These are phyloP conservation scores for Selaginella tamariscina DNA, from an alignment of 75 land plant genomes.

Conservation along the genomic window DNA sequence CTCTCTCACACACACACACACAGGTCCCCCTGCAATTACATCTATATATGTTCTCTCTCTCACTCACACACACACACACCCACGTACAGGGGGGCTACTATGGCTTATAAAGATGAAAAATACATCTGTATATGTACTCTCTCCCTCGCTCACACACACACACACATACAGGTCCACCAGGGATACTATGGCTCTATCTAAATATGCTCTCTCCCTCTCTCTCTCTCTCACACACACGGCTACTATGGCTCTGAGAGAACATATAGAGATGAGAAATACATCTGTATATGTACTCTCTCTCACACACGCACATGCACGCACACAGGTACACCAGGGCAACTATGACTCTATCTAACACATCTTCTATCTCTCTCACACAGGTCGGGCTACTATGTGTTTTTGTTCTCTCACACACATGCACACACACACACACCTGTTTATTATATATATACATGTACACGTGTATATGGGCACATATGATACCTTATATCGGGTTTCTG, in stretches of 20 bases:
- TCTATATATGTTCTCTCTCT: neutral
- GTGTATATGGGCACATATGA: too few species aligned
- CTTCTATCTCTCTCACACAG: too few species aligned
- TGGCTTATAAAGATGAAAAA: neutral
- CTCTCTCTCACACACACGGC: too few species aligned
- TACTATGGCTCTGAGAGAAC: too few species aligned
- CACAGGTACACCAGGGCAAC: neutral
- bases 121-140: too few species aligned
- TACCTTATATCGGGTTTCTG: conserved; percentile 25
- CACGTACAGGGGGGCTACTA: neutral
- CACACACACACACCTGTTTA: neutral
- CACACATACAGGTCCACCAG: too few species aligned
- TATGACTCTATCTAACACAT: neutral
- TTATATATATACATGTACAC: neutral
- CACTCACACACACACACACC: neutral
- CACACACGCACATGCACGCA: neutral
- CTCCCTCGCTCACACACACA: too few species aligned
- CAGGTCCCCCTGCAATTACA: neutral
- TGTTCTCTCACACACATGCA: neutral
- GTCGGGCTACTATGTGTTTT: too few species aligned
- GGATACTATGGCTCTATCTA: too few species aligned
- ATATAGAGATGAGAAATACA: too few species aligned
- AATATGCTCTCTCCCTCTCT: too few species aligned
- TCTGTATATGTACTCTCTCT: neutral
- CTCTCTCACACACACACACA: too few species aligned